These are phyloP conservation scores for Tuber umbilicatum DNA, from an alignment of 495 filamentous ascomycete genomes.

Conservation along the genomic window DNA sequence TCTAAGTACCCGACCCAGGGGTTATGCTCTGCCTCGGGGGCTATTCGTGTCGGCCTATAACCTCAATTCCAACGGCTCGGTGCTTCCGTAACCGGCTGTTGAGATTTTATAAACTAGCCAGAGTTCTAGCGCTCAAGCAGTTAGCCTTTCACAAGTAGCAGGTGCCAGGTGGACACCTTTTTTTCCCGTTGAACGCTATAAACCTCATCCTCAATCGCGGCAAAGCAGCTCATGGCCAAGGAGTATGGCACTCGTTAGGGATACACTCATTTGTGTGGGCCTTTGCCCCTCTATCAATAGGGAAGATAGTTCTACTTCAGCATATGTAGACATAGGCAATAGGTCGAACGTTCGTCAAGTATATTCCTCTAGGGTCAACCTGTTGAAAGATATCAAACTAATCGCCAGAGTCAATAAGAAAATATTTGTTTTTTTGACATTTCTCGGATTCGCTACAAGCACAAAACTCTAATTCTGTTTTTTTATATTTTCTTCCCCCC, in stretches of 20 bases:
- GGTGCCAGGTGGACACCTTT: neutral
- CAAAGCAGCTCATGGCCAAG: neutral
- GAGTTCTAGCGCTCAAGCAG: neutral
- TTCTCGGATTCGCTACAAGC: neutral
- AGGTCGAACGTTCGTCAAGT: neutral
- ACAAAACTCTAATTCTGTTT: neutral
- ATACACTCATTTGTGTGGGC: no score
- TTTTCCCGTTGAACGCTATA: neutral
- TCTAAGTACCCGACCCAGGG: neutral
- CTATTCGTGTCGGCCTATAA: neutral
- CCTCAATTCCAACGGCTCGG: neutral
- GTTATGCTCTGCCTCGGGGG: no score
- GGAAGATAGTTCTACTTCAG: neutral
- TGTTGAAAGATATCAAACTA: neutral
- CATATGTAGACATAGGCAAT: neutral
- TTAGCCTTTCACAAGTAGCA: neutral
- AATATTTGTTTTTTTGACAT: neutral
- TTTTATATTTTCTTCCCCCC: neutral
- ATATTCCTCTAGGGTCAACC: neutral
- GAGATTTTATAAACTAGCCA: neutral
- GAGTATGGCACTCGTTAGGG: neutral
- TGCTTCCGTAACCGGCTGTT: neutral
- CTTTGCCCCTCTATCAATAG: neutral
- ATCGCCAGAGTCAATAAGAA: neutral
- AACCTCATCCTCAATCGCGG: neutral